phyloP scores from a whole-genome alignment of 208 protist species.

The Crithidia thermophila region DNA sequence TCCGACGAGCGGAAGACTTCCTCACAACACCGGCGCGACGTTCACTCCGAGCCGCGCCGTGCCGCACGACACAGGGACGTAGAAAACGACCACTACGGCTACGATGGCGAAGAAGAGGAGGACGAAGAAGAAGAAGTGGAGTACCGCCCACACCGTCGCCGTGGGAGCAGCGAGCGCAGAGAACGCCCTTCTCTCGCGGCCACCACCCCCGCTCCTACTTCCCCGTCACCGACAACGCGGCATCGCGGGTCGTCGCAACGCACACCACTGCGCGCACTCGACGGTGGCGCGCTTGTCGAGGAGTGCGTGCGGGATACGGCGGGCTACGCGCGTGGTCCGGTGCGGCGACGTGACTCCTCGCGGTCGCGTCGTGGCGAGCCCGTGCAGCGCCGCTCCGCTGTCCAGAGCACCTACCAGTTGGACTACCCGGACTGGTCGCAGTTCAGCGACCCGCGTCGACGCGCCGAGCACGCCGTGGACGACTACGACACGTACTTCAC shows the following conservation, averaged over 20 bases:
- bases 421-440: conserved; percentile 14
- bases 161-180: no score
- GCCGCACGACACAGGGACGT: no score
- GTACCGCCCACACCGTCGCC: no score
- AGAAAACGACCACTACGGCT: no score
- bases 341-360: not conserved
- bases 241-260: not conserved
- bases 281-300: conserved; percentile 25
- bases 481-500: no score
- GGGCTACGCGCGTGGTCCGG: not conserved
- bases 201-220: no score
- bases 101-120: no score
- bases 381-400: conserved; percentile 3
- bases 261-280: not conserved
- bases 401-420: conserved; percentile 16
- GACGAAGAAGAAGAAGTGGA: no score
- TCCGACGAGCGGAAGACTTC: no score
- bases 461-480: not conserved
- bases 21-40: no score
- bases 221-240: not conserved
- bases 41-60: no score
- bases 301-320: conserved; percentile 15
- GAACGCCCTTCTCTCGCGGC: no score
- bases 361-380: not conserved
- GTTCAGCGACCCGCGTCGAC: not conserved